Conservation (phyloP, 352 stramenopile species). For the Phytophthora lateralis region DNA sequence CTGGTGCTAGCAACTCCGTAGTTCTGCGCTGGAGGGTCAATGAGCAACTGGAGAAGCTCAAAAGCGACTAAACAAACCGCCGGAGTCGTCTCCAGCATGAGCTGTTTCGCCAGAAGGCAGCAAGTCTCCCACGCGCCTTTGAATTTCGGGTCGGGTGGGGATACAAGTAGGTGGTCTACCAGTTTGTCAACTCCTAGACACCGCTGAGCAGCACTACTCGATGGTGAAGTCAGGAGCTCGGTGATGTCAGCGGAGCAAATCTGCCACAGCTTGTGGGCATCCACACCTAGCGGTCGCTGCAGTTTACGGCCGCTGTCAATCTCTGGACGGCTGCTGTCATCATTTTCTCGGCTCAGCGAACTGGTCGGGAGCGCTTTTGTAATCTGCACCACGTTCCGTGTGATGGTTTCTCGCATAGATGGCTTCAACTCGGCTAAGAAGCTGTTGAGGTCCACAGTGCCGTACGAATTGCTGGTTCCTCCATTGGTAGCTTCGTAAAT, state of each 20-base stretch:
- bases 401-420: conserved; percentile 75
- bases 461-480: conserved; percentile 34
- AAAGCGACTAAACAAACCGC: conserved; percentile 60
- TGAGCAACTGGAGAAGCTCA: conserved; percentile 60
- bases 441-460: conserved; percentile 60
- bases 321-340: conserved; percentile 35
- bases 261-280: conserved; percentile 61
- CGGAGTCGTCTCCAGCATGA: conserved; percentile 56
- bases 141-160: conserved; percentile 39
- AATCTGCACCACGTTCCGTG: conserved; percentile 72
- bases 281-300: conserved; percentile 56
- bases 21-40: conserved; percentile 42
- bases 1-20: conserved; percentile 1
- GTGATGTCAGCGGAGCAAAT: conserved; percentile 64
- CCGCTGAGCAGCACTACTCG: conserved; percentile 37
- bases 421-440: conserved; percentile 70
- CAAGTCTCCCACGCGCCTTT: conserved; percentile 77
- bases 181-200: conserved; percentile 67
- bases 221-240: conserved; percentile 48
- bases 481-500: conserved; percentile 80
- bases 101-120: conserved; percentile 70
- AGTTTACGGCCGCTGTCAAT: conserved; percentile 55
- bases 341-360: conserved; percentile 13
- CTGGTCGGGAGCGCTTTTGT: conserved; percentile 40
- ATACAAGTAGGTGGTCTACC: conserved; percentile 43